phyloP scores from a whole-genome alignment of 2,329 filamentous ascomycete genomes.

The Xylaria sp. region DNA sequence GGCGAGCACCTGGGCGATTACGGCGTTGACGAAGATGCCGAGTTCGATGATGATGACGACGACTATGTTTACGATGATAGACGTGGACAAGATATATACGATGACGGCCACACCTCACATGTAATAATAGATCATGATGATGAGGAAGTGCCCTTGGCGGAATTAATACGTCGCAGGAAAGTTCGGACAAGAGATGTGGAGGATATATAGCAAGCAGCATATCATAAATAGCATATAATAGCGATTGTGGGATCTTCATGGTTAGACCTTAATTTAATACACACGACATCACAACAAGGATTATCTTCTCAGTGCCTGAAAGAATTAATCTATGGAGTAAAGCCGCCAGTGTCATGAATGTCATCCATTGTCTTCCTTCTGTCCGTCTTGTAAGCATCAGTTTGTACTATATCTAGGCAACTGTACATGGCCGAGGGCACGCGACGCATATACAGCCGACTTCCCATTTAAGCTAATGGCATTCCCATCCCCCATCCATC shows the following conservation, averaged over 20 bases:
- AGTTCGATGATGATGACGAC: constrained; percentile 54
- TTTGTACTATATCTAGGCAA: constrained; percentile 17
- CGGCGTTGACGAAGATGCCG: constrained; percentile 81
- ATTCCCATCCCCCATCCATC: background rate
- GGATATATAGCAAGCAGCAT: constrained; percentile 44
- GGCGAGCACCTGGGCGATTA: constrained; percentile 80
- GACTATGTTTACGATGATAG: constrained; percentile 20
- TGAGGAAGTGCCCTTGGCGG: constrained; percentile 72
- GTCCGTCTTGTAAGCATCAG: constrained; percentile 19
- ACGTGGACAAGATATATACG: constrained; percentile 47
- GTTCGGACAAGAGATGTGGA: constrained; percentile 49
- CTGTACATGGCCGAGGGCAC: background rate
- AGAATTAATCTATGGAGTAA: background rate
- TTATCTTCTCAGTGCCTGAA: background rate
- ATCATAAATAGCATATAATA: background rate
- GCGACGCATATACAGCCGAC: background rate
- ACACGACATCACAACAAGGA: background rate
- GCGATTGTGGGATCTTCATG: background rate
- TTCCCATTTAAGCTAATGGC: background rate
- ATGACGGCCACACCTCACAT: constrained; percentile 40
- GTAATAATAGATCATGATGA: constrained; percentile 33
- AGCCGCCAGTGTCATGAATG: background rate
- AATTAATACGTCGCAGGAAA: constrained; percentile 70
- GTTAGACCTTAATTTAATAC: background rate
- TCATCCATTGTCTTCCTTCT: constrained; percentile 17